phyloP scores from a whole-genome alignment of 768 basidiomycete genomes.

The Asterophora lycoperdoides region DNA sequence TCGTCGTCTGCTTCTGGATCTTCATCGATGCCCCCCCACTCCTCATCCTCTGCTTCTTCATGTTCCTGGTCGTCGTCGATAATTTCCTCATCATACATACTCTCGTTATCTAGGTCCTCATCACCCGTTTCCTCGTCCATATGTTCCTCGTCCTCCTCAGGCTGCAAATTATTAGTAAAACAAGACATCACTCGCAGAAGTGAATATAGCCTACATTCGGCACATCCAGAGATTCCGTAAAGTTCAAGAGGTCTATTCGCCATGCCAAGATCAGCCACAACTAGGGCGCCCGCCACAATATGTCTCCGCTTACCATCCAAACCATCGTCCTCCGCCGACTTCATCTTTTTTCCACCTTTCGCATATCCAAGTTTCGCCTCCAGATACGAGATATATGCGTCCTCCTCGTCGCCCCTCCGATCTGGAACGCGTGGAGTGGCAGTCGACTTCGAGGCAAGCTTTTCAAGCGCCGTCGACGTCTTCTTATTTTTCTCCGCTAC shows the following conservation, averaged over 20 bases:
- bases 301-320: constrained; percentile 60
- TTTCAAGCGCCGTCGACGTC: constrained; percentile 31
- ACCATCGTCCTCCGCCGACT: constrained; percentile 65
- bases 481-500: constrained; percentile 11
- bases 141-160: background rate
- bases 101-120: constrained; percentile 8
- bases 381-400: constrained; percentile 79
- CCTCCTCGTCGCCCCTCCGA: constrained; percentile 62
- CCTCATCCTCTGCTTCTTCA: constrained; percentile 23
- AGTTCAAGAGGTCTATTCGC: constrained; percentile 49
- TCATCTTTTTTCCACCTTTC: constrained; percentile 40
- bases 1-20: constrained; percentile 15
- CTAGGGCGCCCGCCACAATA: background rate
- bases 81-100: background rate
- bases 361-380: constrained; percentile 70
- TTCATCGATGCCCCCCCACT: constrained; percentile 37
- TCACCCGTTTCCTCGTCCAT: background rate
- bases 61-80: constrained; percentile 1
- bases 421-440: constrained; percentile 6
- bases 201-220: constrained; percentile 9
- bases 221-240: constrained; percentile 35
- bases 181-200: background rate
- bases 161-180: constrained; percentile 7
- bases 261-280: background rate
- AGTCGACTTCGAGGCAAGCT: constrained; percentile 19